Evolutionary conservation across 257 asterid species (phyloP).

Genomic region (Fraxinus americana): DNA sequence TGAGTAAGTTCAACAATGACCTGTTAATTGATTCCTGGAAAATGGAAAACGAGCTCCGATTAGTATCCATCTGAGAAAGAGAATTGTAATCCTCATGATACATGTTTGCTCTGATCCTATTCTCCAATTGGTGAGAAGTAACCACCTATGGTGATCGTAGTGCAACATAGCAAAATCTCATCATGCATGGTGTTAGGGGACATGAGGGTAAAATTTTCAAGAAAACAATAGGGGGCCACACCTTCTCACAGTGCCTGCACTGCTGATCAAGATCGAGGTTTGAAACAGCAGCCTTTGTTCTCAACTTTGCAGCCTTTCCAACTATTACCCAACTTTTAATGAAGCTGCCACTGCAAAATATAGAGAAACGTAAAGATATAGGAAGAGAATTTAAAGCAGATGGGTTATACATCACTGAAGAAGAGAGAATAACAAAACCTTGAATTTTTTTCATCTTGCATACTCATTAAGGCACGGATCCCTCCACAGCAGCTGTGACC

Average conservation of each 20-base stretch:
- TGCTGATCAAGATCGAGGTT: conserved; percentile 83
- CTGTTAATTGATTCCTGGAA: conserved; percentile 79
- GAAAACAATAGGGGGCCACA: conserved; percentile 20
- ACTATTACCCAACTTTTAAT: conserved; percentile 72
- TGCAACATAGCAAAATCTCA: background rate
- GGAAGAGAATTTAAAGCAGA: conserved; percentile 7
- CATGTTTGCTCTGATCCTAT: background rate
- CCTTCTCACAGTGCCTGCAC: conserved; percentile 98
- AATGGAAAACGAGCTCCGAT: background rate
- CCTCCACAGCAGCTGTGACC: conserved; percentile 99
- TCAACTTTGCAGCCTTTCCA: conserved; percentile 68
- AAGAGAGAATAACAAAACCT: conserved; percentile 46
- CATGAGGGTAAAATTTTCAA: background rate
- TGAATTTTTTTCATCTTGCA: conserved; percentile 61
- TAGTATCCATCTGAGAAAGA: background rate
- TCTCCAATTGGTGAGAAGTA: background rate
- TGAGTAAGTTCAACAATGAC: conserved; percentile 78
- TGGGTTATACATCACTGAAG: conserved; percentile 2
- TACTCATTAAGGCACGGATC: conserved; percentile 89
- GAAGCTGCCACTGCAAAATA: conserved; percentile 73
- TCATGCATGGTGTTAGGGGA: background rate
- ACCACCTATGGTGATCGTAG: background rate
- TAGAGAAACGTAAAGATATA: conserved; percentile 21
- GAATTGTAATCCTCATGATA: background rate
- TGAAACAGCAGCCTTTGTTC: conserved; percentile 71